Percentiles rank a stretch among this genome's conserved stretches.
Conservation (phyloP, 805 yeast genomes). For the Maudiozyma barnettii region DNA sequence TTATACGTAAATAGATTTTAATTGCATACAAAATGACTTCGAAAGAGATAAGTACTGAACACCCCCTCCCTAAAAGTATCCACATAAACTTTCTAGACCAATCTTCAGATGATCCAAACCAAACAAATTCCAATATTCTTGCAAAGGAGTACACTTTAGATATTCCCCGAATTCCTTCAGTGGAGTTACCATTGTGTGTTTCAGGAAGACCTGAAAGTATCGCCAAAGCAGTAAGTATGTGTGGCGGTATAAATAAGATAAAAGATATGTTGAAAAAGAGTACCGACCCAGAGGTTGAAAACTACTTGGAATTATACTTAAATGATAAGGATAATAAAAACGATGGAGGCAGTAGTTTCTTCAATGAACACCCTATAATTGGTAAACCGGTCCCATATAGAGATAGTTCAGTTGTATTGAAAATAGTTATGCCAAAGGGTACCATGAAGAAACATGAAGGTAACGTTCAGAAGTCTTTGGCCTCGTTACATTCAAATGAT, state of each 20-base stretch:
- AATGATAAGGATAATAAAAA: conserved; percentile 24
- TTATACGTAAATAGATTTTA: too few species aligned
- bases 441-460: conserved; percentile 35
- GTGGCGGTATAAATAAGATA: conserved; percentile 48
- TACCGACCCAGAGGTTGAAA: conserved; percentile 16
- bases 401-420: conserved; percentile 50
- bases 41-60: not conserved
- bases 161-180: conserved; percentile 61
- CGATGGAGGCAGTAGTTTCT: conserved; percentile 30
- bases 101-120: not conserved
- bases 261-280: conserved; percentile 27
- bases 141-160: conserved; percentile 58
- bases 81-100: not conserved
- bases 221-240: conserved; percentile 53
- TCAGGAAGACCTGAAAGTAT: conserved; percentile 35
- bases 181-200: conserved; percentile 73
- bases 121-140: conserved; percentile 4
- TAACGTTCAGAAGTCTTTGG: conserved; percentile 36
- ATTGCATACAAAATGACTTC: not conserved
- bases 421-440: conserved; percentile 51
- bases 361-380: conserved; percentile 53
- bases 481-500: conserved; percentile 28
- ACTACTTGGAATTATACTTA: conserved; percentile 23
- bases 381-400: conserved; percentile 38
- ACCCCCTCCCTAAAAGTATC: not conserved